Evolutionary conservation across 305 asterid genomes (phyloP).

Genomic region (Fraxinus paxiana): DNA sequence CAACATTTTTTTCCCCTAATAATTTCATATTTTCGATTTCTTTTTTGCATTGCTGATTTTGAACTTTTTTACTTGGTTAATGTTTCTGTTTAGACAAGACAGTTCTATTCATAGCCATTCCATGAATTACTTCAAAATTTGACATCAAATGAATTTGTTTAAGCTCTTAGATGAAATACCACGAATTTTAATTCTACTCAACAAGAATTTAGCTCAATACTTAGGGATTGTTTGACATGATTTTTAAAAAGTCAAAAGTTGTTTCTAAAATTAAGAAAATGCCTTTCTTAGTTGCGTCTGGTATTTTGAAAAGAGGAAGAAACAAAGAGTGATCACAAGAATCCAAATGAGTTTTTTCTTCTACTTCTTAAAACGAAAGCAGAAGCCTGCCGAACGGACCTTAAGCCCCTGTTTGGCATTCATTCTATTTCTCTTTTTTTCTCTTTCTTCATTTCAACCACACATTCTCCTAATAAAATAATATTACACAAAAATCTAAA

Average conservation of each 20-base stretch:
- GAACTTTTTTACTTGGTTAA: not conserved
- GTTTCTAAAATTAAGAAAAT: too few relatives aligned
- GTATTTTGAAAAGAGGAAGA: not conserved
- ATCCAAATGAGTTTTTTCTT: conserved; percentile 8
- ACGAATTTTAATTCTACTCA: not conserved
- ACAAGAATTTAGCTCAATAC: not conserved
- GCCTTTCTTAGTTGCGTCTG: not conserved
- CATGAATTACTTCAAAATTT: not conserved
- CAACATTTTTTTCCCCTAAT: too few relatives aligned
- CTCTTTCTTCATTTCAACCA: too few relatives aligned
- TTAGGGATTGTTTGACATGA: too few relatives aligned
- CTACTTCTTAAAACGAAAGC: not conserved
- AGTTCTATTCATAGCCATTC: not conserved
- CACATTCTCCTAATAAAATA: too few relatives aligned
- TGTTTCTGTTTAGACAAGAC: not conserved
- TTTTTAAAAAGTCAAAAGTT: too few relatives aligned
- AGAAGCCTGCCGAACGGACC: not conserved
- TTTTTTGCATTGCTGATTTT: not conserved
- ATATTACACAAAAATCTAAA: too few relatives aligned
- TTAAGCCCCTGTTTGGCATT: too few relatives aligned
- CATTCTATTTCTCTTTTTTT: too few relatives aligned
- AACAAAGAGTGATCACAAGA: conserved; percentile 24
- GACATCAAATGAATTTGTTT: not conserved
- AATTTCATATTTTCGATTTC: not conserved
- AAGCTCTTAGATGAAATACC: not conserved